Percentiles rank a stretch among this genome's conserved stretches.
Conservation (phyloP, 2,329 filamentous ascomycete species). For the Sporothrix brunneoviolacea region DNA sequence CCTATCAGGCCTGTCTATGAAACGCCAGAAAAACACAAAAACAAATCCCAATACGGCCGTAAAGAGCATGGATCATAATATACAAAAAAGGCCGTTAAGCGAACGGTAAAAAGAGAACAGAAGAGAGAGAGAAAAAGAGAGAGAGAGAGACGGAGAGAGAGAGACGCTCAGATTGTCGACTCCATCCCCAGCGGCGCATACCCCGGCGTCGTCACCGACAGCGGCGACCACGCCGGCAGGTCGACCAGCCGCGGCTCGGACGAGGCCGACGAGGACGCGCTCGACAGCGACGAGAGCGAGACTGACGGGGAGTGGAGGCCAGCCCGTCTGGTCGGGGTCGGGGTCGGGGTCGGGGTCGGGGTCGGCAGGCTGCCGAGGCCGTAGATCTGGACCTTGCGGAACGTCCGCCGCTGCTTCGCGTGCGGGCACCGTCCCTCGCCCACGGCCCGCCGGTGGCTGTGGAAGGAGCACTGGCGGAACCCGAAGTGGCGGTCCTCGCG, state of each 20-base stretch:
- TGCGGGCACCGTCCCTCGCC: constrained; percentile 50
- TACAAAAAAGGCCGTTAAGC: constrained; percentile 23
- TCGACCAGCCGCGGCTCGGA: constrained; percentile 11
- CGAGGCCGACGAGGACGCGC: no score
- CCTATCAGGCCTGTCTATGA: no score
- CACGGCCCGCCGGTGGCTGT: constrained; percentile 48
- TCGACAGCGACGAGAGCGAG: neutral
- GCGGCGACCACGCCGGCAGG: constrained; percentile 14
- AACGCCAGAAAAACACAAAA: no score
- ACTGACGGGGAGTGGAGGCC: neutral
- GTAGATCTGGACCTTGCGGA: neutral
- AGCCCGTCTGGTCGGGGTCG: no score
- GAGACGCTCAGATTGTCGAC: constrained; percentile 8
- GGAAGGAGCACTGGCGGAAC: constrained; percentile 56
- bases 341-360: no score
- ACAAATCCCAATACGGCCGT: no score
- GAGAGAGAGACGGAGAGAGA: neutral
- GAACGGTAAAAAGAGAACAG: constrained; percentile 24
- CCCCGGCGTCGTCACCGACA: constrained; percentile 4
- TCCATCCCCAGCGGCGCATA: constrained; percentile 17
- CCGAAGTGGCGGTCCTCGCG: constrained; percentile 53
- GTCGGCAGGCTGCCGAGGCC: no score
- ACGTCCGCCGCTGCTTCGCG: neutral
- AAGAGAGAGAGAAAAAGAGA: neutral
- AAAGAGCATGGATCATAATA: no score